Conservation (phyloP, 345 rosid species). For the Geranium rotundifolium region DNA sequence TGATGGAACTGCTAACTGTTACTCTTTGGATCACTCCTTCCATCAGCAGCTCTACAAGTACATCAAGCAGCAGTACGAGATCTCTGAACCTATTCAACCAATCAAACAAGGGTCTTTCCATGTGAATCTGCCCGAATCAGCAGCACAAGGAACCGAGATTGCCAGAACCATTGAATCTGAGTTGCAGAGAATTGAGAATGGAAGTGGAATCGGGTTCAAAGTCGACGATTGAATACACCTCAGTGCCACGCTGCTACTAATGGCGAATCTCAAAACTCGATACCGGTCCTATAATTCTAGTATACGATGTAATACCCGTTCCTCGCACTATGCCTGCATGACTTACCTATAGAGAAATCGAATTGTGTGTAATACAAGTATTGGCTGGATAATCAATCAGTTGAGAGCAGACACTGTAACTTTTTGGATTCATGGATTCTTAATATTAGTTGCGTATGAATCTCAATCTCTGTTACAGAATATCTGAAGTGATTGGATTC, state of each 20-base stretch:
- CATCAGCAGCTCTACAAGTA: constrained; percentile 81
- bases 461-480: neutral
- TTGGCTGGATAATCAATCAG: neutral
- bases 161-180: constrained; percentile 66
- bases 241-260: neutral
- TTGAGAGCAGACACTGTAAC: neutral
- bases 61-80: constrained; percentile 52
- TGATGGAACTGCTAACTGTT: constrained; percentile 31
- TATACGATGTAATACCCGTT: neutral
- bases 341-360: neutral
- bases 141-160: constrained; percentile 45
- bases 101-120: constrained; percentile 84
- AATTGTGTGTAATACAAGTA: neutral
- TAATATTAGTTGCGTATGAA: neutral
- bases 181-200: constrained; percentile 51
- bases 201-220: constrained; percentile 27
- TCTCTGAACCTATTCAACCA: constrained; percentile 26
- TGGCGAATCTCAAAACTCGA: neutral
- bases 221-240: constrained; percentile 17
- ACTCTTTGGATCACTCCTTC: constrained; percentile 69
- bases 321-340: neutral
- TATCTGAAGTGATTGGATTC: neutral
- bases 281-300: neutral
- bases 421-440: neutral
- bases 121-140: constrained; percentile 66